Evolutionary conservation across 2,329 filamentous ascomycete species (phyloP), one percentile per base, ranked within the genome.

Genomic region (Sordariomycetes sp.): DNA sequence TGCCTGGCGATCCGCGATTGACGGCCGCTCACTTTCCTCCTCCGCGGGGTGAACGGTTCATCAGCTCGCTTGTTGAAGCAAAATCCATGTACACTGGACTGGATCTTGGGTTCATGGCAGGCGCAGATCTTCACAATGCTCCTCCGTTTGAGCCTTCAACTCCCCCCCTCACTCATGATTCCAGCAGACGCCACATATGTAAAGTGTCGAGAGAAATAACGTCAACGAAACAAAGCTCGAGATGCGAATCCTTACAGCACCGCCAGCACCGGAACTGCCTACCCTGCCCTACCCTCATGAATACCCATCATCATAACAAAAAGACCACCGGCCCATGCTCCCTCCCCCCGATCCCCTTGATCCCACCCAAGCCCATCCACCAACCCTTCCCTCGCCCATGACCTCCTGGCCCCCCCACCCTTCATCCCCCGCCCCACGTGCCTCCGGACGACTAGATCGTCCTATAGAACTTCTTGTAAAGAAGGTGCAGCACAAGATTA

Each of bases 381-480:
- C 39, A 45, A 15, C 7, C 39, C 39, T 17, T 39, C 36, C 36
- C 36, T 10, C 36, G 12, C 39, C n/a, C 39, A 7, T 22, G 10
- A 10, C 20, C 45, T 3, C 8, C 45, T 50, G 2, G 12, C n/a
- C n/a, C 12, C n/a, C 20, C 20, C 4, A 22, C 12, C 45, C n/a
- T 1, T 24, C 45, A n/a, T 10, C 20, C 20, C 12, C 3, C n/a
- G 4, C 35, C 53, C n/a, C n/a, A n/a, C n/a, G n/a, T n/a, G 7
- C 36, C 53, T 8, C 36, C 36, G 28, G 2, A 17, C 13, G 12
- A n/a, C 72, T 73, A 84, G 65, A 85, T 82, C 60, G 84, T 86
- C 60, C 83, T 76, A 69, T 99, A 99, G 72, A 99, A 99, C 79
- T 99, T 99, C 81, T 95, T 95, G 78, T 97, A 97, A 64, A 99